These are phyloP conservation scores for Boletus hoseneyae DNA, from an alignment of 1,284 basidiomycete genomes.

Conservation along the genomic window DNA sequence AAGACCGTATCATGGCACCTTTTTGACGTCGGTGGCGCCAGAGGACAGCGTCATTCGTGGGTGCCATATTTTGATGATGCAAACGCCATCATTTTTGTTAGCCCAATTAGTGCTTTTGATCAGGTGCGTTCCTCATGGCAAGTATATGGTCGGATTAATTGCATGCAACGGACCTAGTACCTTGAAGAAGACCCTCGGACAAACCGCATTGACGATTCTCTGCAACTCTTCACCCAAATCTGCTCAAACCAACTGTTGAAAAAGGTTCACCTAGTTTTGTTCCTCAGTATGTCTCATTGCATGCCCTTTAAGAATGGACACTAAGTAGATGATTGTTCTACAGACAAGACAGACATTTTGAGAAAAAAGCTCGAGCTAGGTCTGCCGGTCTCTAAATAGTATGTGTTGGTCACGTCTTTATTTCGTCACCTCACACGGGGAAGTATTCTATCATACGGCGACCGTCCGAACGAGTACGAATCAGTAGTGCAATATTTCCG, in stretches of 20 bases:
- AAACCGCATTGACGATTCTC: conserved; percentile 79
- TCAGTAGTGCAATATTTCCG: conserved; percentile 79
- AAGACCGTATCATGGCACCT: conserved; percentile 75
- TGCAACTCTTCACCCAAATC: conserved; percentile 79
- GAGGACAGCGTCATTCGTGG: conserved; percentile 82
- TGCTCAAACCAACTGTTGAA: conserved; percentile 78
- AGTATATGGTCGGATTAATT: not conserved
- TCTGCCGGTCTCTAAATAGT: conserved; percentile 75
- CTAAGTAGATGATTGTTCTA: conserved; percentile 11
- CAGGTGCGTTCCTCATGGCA: conserved; percentile 45
- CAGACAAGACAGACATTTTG: conserved; percentile 77
- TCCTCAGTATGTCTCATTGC: conserved; percentile 55
- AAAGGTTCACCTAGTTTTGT: conserved; percentile 72
- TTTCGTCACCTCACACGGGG: conserved; percentile 11
- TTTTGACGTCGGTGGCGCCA: conserved; percentile 77
- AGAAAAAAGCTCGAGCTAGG: conserved; percentile 64
- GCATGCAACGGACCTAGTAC: conserved; percentile 46
- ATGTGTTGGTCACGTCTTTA: conserved; percentile 25
- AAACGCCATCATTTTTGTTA: conserved; percentile 82
- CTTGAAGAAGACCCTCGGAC: conserved; percentile 79
- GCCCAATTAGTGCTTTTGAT: conserved; percentile 84
- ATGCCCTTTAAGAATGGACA: conserved; percentile 1
- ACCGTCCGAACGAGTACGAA: conserved; percentile 75
- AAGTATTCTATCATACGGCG: conserved; percentile 79
- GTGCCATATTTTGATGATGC: conserved; percentile 82